These are phyloP conservation scores for Ustulina deusta DNA, from an alignment of 2,329 filamentous ascomycete species.

Conservation along the genomic window DNA sequence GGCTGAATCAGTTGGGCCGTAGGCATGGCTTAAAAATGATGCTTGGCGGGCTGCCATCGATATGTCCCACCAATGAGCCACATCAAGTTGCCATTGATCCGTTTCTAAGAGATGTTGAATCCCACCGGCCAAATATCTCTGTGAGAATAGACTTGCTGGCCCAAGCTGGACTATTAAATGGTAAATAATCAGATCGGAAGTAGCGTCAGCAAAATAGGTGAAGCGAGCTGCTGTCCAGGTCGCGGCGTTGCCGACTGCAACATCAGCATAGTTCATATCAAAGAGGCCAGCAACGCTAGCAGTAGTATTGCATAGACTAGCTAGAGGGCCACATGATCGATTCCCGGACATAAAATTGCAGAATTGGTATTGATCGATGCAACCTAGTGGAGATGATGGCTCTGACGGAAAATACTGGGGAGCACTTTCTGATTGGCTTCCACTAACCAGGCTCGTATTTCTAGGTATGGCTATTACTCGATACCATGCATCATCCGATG, in stretches of 20 bases:
- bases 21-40: not conserved
- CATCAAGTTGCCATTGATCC: not conserved
- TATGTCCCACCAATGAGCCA: not conserved
- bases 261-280: not conserved
- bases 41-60: not conserved
- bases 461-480: too few species aligned
- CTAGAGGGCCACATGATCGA: conserved; percentile 36
- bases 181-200: not conserved
- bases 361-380: conserved; percentile 31
- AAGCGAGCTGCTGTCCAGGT: not conserved
- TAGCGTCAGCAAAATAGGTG: not conserved
- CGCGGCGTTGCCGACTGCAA: not conserved
- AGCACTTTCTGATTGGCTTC: not conserved
- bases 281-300: conserved; percentile 18
- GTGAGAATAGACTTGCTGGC: conserved; percentile 14
- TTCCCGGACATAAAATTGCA: too few species aligned
- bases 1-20: not conserved
- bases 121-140: conserved; percentile 1
- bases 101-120: conserved; percentile 16
- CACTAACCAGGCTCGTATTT: too few species aligned
- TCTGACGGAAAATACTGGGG: conserved; percentile 2
- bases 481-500: conserved; percentile 21
- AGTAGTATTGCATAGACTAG: conserved; percentile 28
- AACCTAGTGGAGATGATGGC: conserved; percentile 35
- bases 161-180: conserved; percentile 9